A percentile compares a stretch with the other conserved stretches of the same genome.
phyloP scores from a whole-genome alignment of 805 yeast species.

The Monosporozyma yasuniensis region DNA sequence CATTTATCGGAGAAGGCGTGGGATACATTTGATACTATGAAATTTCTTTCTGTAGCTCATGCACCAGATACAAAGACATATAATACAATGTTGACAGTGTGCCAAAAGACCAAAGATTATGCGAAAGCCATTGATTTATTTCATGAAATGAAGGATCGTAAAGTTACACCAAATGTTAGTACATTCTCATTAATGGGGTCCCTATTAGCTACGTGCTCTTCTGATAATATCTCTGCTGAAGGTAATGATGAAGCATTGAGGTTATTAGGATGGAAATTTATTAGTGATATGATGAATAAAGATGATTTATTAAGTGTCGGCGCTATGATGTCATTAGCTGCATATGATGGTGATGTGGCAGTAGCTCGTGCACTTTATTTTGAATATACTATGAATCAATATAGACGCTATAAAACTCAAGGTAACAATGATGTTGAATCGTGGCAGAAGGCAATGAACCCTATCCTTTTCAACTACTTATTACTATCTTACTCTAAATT shows the following conservation, averaged over 20 bases:
- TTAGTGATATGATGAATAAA: slow-evolving; percentile 50
- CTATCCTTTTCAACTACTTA: slow-evolving; percentile 37
- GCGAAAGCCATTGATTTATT: slow-evolving; percentile 71
- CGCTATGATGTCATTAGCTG: slow-evolving; percentile 67
- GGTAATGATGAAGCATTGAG: slow-evolving; percentile 24
- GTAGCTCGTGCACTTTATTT: slow-evolving; percentile 60
- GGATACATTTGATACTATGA: slow-evolving; percentile 75
- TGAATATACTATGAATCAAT: slow-evolving; percentile 34
- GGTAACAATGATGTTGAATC: slow-evolving; percentile 2
- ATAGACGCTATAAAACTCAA: slow-evolving; percentile 7
- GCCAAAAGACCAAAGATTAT: slow-evolving; percentile 51
- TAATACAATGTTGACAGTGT: slow-evolving; percentile 59
- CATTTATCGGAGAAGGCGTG: slow-evolving; percentile 42
- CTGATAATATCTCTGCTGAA: slow-evolving; percentile 20
- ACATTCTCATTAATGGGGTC: slow-evolving; percentile 21
- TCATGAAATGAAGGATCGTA: slow-evolving; percentile 48
- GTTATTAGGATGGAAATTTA: slow-evolving; percentile 63
- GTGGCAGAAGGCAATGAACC: slow-evolving; percentile 28
- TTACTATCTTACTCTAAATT: slow-evolving; percentile 42
- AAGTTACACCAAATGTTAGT: slow-evolving; percentile 13
- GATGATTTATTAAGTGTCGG: slow-evolving; percentile 30
- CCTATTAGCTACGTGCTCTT: slow-evolving; percentile 22
- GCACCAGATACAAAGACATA: slow-evolving; percentile 64
- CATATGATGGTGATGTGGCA: slow-evolving; percentile 68
- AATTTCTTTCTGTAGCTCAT: slow-evolving; percentile 57